Base-by-base conservation (phyloP, 352 stramenopile species). In the Globisporangium camurandrum region DNA sequence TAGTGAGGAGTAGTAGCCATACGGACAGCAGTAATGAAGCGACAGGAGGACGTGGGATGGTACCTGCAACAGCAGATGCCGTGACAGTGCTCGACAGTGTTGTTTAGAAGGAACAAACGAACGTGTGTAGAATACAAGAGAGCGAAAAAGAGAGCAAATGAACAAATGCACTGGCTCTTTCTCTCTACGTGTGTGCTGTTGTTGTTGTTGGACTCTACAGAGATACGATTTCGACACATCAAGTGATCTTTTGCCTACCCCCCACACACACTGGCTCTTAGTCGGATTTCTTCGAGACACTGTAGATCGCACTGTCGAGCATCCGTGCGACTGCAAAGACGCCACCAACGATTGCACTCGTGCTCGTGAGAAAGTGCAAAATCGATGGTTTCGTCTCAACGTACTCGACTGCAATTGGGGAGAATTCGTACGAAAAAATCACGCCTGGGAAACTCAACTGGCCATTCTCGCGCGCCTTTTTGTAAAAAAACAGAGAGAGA, bases 341-440 rank as follows among this genome's bases (percentile, higher is more conserved):
- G 20, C 83, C 83, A 26, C 84, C 84, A 33, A 95, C 71, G 55
- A 95, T 95, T 17, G 84, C 84, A 54, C 84, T 89, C 26, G 80
- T 92, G 59, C 78, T 88, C 26, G 84, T 95, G 43, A 95, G 59
- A 55, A 95, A 91, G 60, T 92, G 78, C 46, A 95, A 55, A 46
- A 95, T 66, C 27, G 77, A 86, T 19, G 81, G 76, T 59, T 93
- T 93, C 51, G 58, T 79, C 62, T 95, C 84, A 49, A 92, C 63
- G 64, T 95, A 95, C 48, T 93, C 77, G 47, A 95, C 81, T 34
- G 82, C 80, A 54, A 95, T 95, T 41, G 84, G 84, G 51, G 84
- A 92, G 51, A 95, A 95, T 22, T 95, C 84, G 64, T 95, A 95
- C 46, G 80, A 89, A 57, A 95, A 83, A 40, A 84, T 88, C 42